Conservation (phyloP, 2,329 filamentous ascomycete species). For the Fusarium sublunatum region DNA sequence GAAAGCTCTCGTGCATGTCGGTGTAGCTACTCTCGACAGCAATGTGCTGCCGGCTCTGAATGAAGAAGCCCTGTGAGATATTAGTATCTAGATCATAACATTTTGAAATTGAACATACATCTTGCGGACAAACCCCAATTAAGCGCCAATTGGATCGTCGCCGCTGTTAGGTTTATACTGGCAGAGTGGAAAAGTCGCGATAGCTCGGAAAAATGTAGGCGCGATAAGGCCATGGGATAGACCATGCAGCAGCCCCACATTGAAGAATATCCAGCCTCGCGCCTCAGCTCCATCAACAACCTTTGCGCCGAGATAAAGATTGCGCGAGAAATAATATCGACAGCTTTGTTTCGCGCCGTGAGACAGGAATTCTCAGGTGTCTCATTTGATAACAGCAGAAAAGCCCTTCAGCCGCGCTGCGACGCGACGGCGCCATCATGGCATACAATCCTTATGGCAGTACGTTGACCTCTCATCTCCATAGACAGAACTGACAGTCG, state of each 20-base stretch:
- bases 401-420: slow-evolving; percentile 8
- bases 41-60: slow-evolving; percentile 47
- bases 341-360: slow-evolving; percentile 9
- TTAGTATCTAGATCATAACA: slow-evolving; percentile 1
- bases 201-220: slow-evolving; percentile 48
- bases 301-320: slow-evolving; percentile 32
- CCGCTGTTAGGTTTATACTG: slow-evolving; percentile 20
- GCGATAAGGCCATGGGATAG: slow-evolving; percentile 38
- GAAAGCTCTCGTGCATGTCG: slow-evolving; percentile 45
- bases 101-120: slow-evolving; percentile 32
- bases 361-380: background rate
- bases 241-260: slow-evolving; percentile 37
- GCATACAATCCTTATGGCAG: slow-evolving; percentile 72
- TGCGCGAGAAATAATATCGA: slow-evolving; percentile 14
- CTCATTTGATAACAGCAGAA: slow-evolving; percentile 6
- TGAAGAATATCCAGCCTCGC: slow-evolving; percentile 45
- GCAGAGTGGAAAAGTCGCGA: slow-evolving; percentile 44
- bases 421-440: slow-evolving; percentile 54
- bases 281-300: slow-evolving; percentile 36
- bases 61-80: slow-evolving; percentile 42
- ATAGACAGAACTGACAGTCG: slow-evolving; percentile 19
- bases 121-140: slow-evolving; percentile 20
- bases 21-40: slow-evolving; percentile 47
- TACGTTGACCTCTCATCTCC: slow-evolving; percentile 44
- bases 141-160: slow-evolving; percentile 39